Percentiles rank a stretch among this genome's conserved stretches.
phyloP scores from a whole-genome alignment of 306 rosid species.

The Potentilla sterilis region DNA sequence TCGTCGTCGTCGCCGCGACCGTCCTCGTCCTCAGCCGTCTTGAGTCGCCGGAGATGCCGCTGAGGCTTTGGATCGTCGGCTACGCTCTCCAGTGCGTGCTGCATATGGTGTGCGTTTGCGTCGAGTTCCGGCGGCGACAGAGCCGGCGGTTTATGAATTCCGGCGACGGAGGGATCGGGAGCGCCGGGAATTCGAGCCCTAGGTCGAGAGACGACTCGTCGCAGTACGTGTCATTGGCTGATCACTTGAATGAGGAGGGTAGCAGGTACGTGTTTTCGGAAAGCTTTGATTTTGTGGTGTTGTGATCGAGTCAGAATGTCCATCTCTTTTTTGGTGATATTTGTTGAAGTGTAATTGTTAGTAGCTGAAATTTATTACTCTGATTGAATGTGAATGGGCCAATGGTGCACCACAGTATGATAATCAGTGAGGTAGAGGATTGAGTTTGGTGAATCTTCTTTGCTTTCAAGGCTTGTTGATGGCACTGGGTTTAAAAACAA shows the following conservation, averaged over 20 bases:
- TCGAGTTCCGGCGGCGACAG: conserved; percentile 60
- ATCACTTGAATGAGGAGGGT: conserved; percentile 52
- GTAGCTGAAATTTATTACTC: not conserved
- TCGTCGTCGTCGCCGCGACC: conserved; percentile 63
- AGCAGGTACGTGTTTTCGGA: conserved; percentile 44
- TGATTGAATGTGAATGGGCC: not conserved
- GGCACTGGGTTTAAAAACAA: not conserved
- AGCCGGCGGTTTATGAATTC: conserved; percentile 25
- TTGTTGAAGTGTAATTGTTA: conserved; percentile 3
- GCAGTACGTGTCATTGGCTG: conserved; percentile 46
- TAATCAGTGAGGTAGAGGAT: not conserved
- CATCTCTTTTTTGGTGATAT: not conserved
- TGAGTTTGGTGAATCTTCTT: not conserved
- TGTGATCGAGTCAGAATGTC: not conserved
- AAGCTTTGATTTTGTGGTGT: not conserved
- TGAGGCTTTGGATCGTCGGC: conserved; percentile 78
- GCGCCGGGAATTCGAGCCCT: conserved; percentile 42
- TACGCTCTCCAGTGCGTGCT: conserved; percentile 74
- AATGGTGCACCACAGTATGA: not conserved
- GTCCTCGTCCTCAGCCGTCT: conserved; percentile 48
- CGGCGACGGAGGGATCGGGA: conserved; percentile 42
- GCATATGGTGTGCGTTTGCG: conserved; percentile 75
- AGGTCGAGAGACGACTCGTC: conserved; percentile 47
- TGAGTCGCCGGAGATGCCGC: conserved; percentile 72
- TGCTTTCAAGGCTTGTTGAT: not conserved